Conservation (phyloP, 331 rosid species). For the Cydonia oblonga region DNA sequence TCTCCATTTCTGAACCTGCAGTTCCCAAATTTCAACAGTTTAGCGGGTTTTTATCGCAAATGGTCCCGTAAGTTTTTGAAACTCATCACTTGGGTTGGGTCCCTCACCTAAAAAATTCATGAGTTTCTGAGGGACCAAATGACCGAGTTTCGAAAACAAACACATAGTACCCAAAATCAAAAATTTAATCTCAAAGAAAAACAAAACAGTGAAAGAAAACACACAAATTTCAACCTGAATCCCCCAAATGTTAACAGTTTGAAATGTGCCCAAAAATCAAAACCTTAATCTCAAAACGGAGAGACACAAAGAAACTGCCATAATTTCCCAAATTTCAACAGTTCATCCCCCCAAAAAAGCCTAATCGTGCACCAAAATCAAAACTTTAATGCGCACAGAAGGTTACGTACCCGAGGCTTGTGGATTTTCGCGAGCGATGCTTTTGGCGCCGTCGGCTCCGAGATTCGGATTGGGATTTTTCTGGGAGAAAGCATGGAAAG, state of each 20-base stretch:
- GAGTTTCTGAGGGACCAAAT: too few species aligned
- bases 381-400: not conserved
- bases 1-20: conserved; percentile 41
- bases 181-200: not conserved
- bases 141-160: not conserved
- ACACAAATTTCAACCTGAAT: too few species aligned
- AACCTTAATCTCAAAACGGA: not conserved
- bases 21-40: not conserved
- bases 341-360: not conserved
- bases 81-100: too few species aligned
- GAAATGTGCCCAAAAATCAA: not conserved
- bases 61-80: too few species aligned
- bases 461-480: not conserved
- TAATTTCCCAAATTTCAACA: too few species aligned
- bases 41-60: not conserved
- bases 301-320: too few species aligned
- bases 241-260: too few species aligned
- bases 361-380: too few species aligned
- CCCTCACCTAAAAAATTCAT: too few species aligned
- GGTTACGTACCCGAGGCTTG: not conserved
- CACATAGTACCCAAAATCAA: not conserved
- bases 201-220: too few species aligned
- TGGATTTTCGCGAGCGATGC: not conserved
- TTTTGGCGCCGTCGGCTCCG: not conserved
- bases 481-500: not conserved